Evolutionary conservation across 257 asterid genomes (phyloP), one percentile per base, ranked within the genome.

Genomic region (Scutellaria barbata): DNA sequence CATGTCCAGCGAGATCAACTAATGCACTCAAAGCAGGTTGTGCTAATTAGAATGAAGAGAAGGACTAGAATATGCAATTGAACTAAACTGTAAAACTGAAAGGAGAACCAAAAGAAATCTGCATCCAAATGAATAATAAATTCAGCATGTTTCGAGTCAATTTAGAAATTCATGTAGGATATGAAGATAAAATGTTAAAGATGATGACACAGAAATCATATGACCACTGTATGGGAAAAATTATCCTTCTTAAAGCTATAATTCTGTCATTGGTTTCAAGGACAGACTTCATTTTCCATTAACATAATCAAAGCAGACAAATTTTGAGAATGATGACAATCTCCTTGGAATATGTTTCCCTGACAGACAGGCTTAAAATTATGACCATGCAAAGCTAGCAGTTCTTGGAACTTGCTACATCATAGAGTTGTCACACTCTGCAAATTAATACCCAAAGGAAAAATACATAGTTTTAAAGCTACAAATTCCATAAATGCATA

Each of bases 1-100:
- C 96, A 92, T 92, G 80, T 92, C 96, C 79, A 90, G 79, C 35
- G 96, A 92, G 67, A 92, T 92, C 89, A 92, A 82, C 96, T 92
- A 76, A 58, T 54, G 13, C 65, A 79, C 43, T 25, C 54, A 55
- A 33, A 56, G 75, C 30, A 67, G 37, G 63, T 25, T 8, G 30
- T 45, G 39, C 54, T 35, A 40, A 41, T 74, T 66, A 80, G 77
- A 63, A 63, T 16, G 25, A 22, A 22, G 22, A 35, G 2, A 2
- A 50, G n/a, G 48, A 37, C 16, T 41, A 71, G 39, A 55, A 12
- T 62, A 25, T 22, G 42, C 43, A 59, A 45, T 35, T 56, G 50
- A 70, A 67, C 30, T 53, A 59, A 66, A 51, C 20, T 52, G 39
- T 61, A 13, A 40, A 59, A 56, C 16, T 25, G 45, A 22, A 57